Conservation (phyloP, 2,329 filamentous ascomycete genomes). For the Diatrype stigma region DNA sequence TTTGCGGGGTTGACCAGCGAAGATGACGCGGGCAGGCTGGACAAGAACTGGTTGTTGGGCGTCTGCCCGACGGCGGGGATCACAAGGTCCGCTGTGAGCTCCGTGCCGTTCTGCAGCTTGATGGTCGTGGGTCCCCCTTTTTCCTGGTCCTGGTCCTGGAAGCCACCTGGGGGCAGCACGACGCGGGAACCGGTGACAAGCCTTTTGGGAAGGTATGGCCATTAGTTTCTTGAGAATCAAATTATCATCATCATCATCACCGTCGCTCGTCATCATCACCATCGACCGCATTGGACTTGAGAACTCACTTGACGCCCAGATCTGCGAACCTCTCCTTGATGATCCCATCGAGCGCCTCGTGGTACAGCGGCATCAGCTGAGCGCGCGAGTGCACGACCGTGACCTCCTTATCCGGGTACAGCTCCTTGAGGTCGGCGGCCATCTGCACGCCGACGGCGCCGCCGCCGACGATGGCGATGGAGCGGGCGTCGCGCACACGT, state of each 20-base stretch:
- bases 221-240: no score
- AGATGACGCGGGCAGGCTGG: conserved; percentile 20
- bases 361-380: conserved; percentile 36
- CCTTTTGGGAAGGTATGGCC: not conserved
- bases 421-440: conserved; percentile 42
- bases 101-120: conserved; percentile 27
- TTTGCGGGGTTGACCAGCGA: conserved; percentile 25
- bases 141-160: conserved; percentile 7
- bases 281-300: no score
- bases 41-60: conserved; percentile 39
- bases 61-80: conserved; percentile 46
- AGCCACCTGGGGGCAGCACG: conserved; percentile 21
- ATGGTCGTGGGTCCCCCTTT: conserved; percentile 17
- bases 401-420: conserved; percentile 42
- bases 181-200: conserved; percentile 24
- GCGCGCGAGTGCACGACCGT: conserved; percentile 43
- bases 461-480: conserved; percentile 36
- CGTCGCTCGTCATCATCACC: no score
- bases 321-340: conserved; percentile 31
- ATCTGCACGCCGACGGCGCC: conserved; percentile 48
- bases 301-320: conserved; percentile 30
- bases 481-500: conserved; percentile 19
- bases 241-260: no score
- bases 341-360: conserved; percentile 32
- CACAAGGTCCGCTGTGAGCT: conserved; percentile 35